These are phyloP conservation scores for Leccinum pallidistipes DNA, from an alignment of 1,284 basidiomycete species.

Conservation along the genomic window DNA sequence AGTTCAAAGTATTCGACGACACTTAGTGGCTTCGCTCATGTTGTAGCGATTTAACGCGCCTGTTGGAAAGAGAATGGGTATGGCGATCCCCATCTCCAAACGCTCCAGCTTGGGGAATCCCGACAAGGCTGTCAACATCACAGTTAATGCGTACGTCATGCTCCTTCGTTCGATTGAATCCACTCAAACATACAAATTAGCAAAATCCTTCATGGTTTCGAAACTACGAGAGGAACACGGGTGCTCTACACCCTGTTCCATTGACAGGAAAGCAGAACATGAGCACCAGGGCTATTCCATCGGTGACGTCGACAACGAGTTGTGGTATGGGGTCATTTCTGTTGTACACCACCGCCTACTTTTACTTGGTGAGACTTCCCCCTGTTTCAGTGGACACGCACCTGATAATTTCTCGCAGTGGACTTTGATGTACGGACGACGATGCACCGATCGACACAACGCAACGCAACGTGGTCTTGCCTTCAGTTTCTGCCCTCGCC, in stretches of 20 bases:
- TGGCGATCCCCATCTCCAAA: constrained; percentile 18
- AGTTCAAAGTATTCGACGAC: not conserved
- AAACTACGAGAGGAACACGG: constrained; percentile 18
- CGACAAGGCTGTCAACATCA: constrained; percentile 12
- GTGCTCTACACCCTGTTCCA: constrained; percentile 11
- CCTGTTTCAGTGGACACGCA: not conserved
- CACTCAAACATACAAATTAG: constrained; percentile 7
- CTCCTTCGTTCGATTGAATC: not conserved
- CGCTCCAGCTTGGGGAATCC: constrained; percentile 11
- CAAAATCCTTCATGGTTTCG: constrained; percentile 19
- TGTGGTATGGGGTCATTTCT: constrained; percentile 23
- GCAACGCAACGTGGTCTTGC: no score
- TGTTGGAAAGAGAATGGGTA: not conserved
- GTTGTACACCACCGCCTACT: constrained; percentile 15
- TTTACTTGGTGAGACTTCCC: constrained; percentile 16
- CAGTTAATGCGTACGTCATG: constrained; percentile 15
- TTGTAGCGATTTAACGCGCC: not conserved
- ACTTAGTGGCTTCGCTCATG: not conserved
- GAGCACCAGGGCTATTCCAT: not conserved
- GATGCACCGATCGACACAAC: no score
- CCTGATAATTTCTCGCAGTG: constrained; percentile 10
- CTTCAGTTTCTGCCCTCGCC: no score
- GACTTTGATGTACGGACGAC: constrained; percentile 12
- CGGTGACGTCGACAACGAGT: constrained; percentile 11
- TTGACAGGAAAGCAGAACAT: constrained; percentile 1